A percentile compares a stretch with the other conserved stretches of the same genome.
Evolutionary conservation across 208 protist species (phyloP).

Genomic region (Trypanosoma melophagium): DNA sequence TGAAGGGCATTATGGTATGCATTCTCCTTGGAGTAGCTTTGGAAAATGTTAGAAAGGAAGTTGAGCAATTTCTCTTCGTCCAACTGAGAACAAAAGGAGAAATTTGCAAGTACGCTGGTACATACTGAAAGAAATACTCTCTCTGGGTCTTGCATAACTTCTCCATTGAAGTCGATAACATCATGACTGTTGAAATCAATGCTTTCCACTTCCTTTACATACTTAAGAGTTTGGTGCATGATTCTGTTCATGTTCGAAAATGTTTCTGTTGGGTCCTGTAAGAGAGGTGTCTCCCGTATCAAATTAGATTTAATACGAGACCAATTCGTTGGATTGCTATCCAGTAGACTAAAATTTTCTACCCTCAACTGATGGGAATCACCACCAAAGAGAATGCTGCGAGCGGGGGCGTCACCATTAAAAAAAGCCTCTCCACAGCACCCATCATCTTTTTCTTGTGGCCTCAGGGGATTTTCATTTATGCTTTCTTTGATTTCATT

Average conservation of each 20-base stretch:
- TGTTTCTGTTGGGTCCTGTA: constrained; percentile 64
- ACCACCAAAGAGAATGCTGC: constrained; percentile 23
- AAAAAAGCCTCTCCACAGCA: constrained; percentile 22
- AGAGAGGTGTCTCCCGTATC: constrained; percentile 37
- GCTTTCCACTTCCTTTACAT: constrained; percentile 75
- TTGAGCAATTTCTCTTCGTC: constrained; percentile 59
- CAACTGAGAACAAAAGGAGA: constrained; percentile 66
- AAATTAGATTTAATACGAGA: constrained; percentile 18
- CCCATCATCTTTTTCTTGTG: neutral
- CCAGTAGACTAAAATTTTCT: constrained; percentile 21
- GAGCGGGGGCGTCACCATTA: constrained; percentile 22
- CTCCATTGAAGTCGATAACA: constrained; percentile 70
- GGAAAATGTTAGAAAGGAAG: constrained; percentile 63
- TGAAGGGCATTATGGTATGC: constrained; percentile 82
- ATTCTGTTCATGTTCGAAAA: constrained; percentile 74
- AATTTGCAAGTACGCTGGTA: constrained; percentile 82
- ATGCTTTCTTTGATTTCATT: neutral
- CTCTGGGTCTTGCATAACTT: constrained; percentile 67
- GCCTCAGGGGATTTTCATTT: neutral
- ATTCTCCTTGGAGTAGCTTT: constrained; percentile 59
- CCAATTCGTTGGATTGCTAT: constrained; percentile 23
- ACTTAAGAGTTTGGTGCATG: constrained; percentile 69
- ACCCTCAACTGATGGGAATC: constrained; percentile 1
- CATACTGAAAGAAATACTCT: constrained; percentile 83
- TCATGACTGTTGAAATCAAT: constrained; percentile 73